These are phyloP conservation scores for Fraxinus pennsylvanica DNA, from an alignment of 257 asterid species.

Conservation along the genomic window DNA sequence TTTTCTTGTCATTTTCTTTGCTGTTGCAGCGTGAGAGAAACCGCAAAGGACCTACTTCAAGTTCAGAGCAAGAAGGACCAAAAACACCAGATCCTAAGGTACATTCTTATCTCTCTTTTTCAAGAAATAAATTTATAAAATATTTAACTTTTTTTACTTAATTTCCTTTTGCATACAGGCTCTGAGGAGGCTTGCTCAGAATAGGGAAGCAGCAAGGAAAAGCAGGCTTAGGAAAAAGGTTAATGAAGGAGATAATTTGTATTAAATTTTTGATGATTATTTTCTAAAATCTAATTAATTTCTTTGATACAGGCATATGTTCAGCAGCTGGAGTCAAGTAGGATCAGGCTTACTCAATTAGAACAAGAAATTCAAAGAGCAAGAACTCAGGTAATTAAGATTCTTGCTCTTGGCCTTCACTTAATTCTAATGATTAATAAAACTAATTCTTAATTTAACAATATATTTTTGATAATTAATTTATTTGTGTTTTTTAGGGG, in stretches of 20 bases:
- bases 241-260: neutral
- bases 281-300: neutral
- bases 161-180: slow-evolving; percentile 41
- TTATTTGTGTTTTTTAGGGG: slow-evolving; percentile 50
- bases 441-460: neutral
- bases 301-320: slow-evolving; percentile 71
- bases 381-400: slow-evolving; percentile 55
- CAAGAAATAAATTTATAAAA: neutral
- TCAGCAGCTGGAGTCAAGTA: slow-evolving; percentile 87
- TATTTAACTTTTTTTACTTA: neutral
- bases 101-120: neutral
- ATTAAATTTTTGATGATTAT: neutral
- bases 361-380: slow-evolving; percentile 81
- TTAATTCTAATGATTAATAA: neutral
- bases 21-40: slow-evolving; percentile 74
- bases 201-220: slow-evolving; percentile 96
- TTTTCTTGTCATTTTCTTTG: slow-evolving; percentile 20
- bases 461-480: neutral
- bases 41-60: slow-evolving; percentile 62
- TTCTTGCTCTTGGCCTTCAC: neutral
- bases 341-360: slow-evolving; percentile 72
- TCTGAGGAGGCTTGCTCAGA: slow-evolving; percentile 90
- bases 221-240: slow-evolving; percentile 91
- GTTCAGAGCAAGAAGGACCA: slow-evolving; percentile 70
- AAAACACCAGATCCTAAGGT: slow-evolving; percentile 94